Evolutionary conservation across 2,329 filamentous ascomycete genomes (phyloP), one percentile per base, ranked within the genome.

Genomic region (Talaromyces sp.): DNA sequence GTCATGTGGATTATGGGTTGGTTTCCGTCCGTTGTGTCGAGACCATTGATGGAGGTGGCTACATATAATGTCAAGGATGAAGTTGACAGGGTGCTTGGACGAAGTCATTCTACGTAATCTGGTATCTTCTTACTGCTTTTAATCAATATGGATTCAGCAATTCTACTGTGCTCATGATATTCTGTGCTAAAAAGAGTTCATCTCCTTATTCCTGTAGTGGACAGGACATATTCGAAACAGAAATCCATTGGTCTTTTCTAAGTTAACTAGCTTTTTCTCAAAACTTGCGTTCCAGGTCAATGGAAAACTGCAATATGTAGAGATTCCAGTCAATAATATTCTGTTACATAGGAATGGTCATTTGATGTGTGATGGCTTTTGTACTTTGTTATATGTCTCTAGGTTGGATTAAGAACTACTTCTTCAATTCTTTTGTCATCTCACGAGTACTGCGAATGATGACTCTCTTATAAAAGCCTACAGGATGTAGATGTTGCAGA

Each of bases 1-100:
- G 60, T 72, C 7, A 70, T 81, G 59, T 79, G 75, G 70, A 62
- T 79, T 3, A 68, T 76, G 27, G 74, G 76, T 73, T 68, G 68
- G 73, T 66, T 68, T 5, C 74, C 74, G 27, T 70, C 72, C 1
- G 39, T 66, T 39, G 22, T 71, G 22, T 62, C 72, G 62, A 63
- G 67, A 61, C 60, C 64, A 10, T 27, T 58, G 11, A 66, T 70
- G n/a, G 59, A 62, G 22, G 65, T 73, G 31, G 67, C 71, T 48
- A 65, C 68, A 7, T 75, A 74, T 62, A 70, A 74, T 65, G 52
- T 75, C 16, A 68, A 69, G 0, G 62, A 65, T 19, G 68, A 73
- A 39, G 72, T 73, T 11, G 61, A 70, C 19, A 27, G 47, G 11
- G 37, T 68, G 13, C 56, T 70, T 13, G 47, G 39, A 43, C 31